Base-by-base conservation (phyloP, 2,329 filamentous ascomycete species). In the Aquanectria penicillioides region DNA sequence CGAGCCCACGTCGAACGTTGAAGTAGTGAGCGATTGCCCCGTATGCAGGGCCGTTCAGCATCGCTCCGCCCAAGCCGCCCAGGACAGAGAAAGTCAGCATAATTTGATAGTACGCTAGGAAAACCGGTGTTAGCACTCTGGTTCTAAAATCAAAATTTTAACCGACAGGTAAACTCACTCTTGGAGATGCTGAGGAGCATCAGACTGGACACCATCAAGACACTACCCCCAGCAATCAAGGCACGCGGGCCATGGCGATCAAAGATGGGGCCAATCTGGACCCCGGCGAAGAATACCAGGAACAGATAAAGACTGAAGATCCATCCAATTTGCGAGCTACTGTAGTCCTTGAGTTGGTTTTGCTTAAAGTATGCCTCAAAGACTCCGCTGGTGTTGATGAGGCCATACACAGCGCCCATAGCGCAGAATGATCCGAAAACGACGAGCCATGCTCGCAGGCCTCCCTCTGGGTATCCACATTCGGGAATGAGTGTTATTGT, bases 221-320 rank as follows among this genome's bases (percentile, higher is more conserved):
- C 67, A 48, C 86, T 87, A 6, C 92, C 92, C 0, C 78, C 76
- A 2, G 86, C 73, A 3, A 95, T 81, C n/a, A 95, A 81, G 58
- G 83, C 73, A 12, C 86, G 81, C 0, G 92, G 90, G 0, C 93
- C 93, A 63, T 89, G 84, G 41, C 84, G 83, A 72, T 97, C 93
- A 71, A 96, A 96, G 31, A 95, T 74, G 1, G 93, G 92, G 0
- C 93, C 93, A 46, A 94, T 88, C 69, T 94, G 90, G 9, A 96
- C 85, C 22, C 92, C 92, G 31, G 91, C 87, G 69, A 94, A 92
- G 74, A 95, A 94, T 40, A 91, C 86, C 41, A 94, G 79, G 70
- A 95, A 96, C 25, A 92, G 82, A 71, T 93, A 94, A 48, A 95
- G 78, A 67, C 89, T 89, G 68, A 94, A 94, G 63, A 97, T 92